Base-by-base conservation (phyloP, 495 filamentous ascomycete species). In the Daldinia bambusicola region DNA sequence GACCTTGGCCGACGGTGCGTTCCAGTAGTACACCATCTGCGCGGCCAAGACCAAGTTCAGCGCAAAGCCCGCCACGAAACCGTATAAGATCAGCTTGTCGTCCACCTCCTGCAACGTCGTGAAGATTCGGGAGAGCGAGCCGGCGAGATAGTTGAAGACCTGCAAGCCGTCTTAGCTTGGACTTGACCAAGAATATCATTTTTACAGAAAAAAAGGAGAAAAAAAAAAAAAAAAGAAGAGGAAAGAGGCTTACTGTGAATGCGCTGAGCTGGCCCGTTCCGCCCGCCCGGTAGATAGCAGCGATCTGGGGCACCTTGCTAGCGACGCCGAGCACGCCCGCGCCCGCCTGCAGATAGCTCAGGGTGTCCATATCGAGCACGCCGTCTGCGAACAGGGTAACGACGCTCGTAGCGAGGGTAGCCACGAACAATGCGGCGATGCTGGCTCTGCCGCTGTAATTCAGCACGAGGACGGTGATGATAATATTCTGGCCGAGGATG, bases 21-120 rank as follows among this genome's bases (percentile, higher is more conserved):
- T 97, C 95, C 95, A 99, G 83, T 98, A 98, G 81, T 93, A 97
- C 9, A 95, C 78, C 93, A 98, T 97, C 84, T 99, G 95, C 52
- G 82, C 81, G 3, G 93, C 95, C 63, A 98, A 82, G 61, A 99
- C 86, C 67, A 90, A 81, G 81, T 99, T 99, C 71, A 99, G 88
- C 34, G 85, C 81, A 77, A 97, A 97, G 22, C 92, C 96, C 2
- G 92, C 93, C 51, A 98, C 79, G 84, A 95, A 98, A 22, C 93
- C 91, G 78, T 95, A 97, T 14, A 99, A 87, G 71, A 99, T 98
- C 62, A 98, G 84, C 78, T 92, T 92, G 80, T 99, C 95, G 72
- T 95, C 90, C 67, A 98, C 94, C 84, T 99, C 95, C 75, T 97
- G 93, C 55, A 98, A 80, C 2, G 96, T 99, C 18, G 95, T 99